Evolutionary conservation across 2,329 filamentous ascomycete species (phyloP).

Genomic region (Pseudomassariella vexata): DNA sequence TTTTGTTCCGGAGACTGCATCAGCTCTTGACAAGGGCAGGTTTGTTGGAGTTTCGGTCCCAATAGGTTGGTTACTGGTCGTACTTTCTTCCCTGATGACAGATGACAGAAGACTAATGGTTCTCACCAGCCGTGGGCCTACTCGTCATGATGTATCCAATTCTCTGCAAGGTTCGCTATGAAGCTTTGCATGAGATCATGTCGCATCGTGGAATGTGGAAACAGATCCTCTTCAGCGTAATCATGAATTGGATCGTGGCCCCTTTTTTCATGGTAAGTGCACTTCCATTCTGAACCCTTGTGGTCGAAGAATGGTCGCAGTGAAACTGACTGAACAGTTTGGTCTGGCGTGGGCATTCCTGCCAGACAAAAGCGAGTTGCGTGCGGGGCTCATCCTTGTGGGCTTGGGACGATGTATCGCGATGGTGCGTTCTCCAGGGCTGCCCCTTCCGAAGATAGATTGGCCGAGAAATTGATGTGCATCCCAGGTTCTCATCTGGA

Average conservation of each 20-base stretch:
- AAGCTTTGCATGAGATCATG: conserved; percentile 65
- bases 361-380: conserved; percentile 50
- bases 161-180: conserved; percentile 77
- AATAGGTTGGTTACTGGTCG: conserved; percentile 15
- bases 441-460: not conserved
- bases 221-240: conserved; percentile 70
- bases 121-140: conserved; percentile 60
- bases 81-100: not conserved
- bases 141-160: conserved; percentile 96
- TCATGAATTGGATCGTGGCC: conserved; percentile 79
- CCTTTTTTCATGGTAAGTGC: conserved; percentile 69
- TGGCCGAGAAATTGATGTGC: not conserved
- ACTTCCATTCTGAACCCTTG: not conserved
- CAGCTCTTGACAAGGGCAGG: conserved; percentile 60
- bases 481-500: conserved; percentile 63
- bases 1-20: conserved; percentile 58
- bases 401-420: conserved; percentile 82
- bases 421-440: conserved; percentile 52
- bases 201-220: conserved; percentile 61
- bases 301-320: not conserved
- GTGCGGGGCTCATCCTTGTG: conserved; percentile 71
- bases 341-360: conserved; percentile 64
- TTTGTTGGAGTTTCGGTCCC: conserved; percentile 52
- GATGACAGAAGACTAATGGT: too few species aligned
- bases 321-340: conserved; percentile 34